Evolutionary conservation across 1,139 yeast genomes (phyloP), one percentile per base, ranked within the genome.

Genomic region (Petasospora rhodanensis): DNA sequence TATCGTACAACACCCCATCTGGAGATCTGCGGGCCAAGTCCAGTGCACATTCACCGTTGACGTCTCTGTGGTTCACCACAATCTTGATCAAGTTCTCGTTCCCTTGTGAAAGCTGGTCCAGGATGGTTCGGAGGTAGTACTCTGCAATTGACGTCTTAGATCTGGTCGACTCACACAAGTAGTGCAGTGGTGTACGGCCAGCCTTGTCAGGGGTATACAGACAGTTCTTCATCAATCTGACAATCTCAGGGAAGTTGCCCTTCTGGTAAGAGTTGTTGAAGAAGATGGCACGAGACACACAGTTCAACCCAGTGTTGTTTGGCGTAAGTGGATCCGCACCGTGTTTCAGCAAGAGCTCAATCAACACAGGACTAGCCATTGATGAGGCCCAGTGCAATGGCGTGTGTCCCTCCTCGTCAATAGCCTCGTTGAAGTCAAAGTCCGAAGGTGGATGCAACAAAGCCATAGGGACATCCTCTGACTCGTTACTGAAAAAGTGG

Each of bases 361-460:
- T 76, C 55, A 89, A 70, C 26, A 74, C 74, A 34, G 77, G 62
- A 46, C 83, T 79, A 7, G 96, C 96, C 68, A 91, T 81, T 0
- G 97, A 87, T 9, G 95, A 77, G 0, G 97, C 96, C 98, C 98
- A 91, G 56, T 91, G 97, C 45, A 91, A 70, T 1, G 96, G 87
- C 0, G 96, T 84, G 51, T 91, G 96, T 1, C 96, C 96, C 58
- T 91, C 97, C 46, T 85, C 94, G 52, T 91, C 98, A 28, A 91
- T 85, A 6, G 89, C 76, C 43, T 77, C 89, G 59, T 89, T 85
- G 43, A 87, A 77, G 49, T 86, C 80, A 49, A 86, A 82, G 46
- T 85, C 86, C 14, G 68, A 64, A 0, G 96, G 95, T 2, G 94
- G 89, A 42, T 76, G 70, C 33, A 75, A 68, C 25, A 89, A 60